A percentile compares a stretch with the other conserved stretches of the same genome.
These are phyloP conservation scores for Pyrenopolyporus hunteri DNA, from an alignment of 495 filamentous ascomycete species.

Conservation along the genomic window DNA sequence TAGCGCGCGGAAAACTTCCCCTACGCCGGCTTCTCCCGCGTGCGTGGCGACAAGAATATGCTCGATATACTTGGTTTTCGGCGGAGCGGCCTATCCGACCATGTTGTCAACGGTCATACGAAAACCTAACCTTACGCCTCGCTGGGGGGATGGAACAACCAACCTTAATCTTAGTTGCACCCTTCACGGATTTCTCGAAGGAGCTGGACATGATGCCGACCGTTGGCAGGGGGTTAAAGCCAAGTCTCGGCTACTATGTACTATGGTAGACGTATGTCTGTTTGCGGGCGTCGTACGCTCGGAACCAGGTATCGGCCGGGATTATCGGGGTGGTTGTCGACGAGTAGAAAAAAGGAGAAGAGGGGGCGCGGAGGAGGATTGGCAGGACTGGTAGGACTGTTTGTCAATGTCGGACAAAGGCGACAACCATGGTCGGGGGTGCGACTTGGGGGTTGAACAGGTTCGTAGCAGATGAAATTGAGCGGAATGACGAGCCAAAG, in stretches of 20 bases:
- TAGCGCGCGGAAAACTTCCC: constrained; percentile 91
- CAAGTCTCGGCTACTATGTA: constrained; percentile 19
- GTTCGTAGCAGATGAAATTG: constrained; percentile 23
- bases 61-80: constrained; percentile 99
- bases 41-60: constrained; percentile 96
- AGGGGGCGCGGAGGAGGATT: too few species aligned
- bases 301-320: constrained; percentile 17
- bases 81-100: constrained; percentile 77
- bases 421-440: constrained; percentile 37
- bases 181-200: constrained; percentile 93
- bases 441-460: constrained; percentile 29
- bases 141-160: constrained; percentile 43
- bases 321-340: constrained; percentile 11
- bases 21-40: constrained; percentile 92
- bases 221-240: not conserved
- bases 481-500: constrained; percentile 18
- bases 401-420: constrained; percentile 38
- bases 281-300: not conserved
- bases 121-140: not conserved
- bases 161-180: constrained; percentile 93
- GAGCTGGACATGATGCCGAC: constrained; percentile 70
- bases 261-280: too few species aligned
- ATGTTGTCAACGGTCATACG: constrained; percentile 19
- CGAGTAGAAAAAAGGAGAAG: constrained; percentile 10
- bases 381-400: constrained; percentile 23